These are phyloP conservation scores for Biscogniauxia mediterranea DNA, from an alignment of 2,329 filamentous ascomycete genomes.

Conservation along the genomic window DNA sequence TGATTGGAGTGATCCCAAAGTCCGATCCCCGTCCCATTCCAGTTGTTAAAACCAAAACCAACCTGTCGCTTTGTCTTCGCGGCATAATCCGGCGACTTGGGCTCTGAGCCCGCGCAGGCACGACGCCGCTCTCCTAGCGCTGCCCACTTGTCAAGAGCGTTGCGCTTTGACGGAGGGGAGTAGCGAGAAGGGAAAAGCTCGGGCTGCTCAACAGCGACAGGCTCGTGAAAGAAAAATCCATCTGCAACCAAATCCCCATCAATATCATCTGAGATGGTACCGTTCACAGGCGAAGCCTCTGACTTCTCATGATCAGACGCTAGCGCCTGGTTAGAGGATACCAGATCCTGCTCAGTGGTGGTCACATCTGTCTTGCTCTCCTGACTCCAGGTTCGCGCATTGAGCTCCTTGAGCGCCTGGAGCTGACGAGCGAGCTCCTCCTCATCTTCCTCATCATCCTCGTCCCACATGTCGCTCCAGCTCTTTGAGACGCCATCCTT, in stretches of 20 bases:
- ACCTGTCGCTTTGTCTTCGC: constrained; percentile 47
- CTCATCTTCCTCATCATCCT: constrained; percentile 82
- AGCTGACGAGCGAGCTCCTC: constrained; percentile 62
- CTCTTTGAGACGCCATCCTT: constrained; percentile 88
- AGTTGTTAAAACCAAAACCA: constrained; percentile 38
- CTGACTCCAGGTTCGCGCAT: constrained; percentile 76
- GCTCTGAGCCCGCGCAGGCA: constrained; percentile 55
- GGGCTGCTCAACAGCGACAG: constrained; percentile 40
- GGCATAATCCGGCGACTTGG: constrained; percentile 46
- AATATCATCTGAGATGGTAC: constrained; percentile 46
- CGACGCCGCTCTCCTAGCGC: constrained; percentile 82
- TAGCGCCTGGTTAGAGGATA: constrained; percentile 42
- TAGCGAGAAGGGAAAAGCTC: constrained; percentile 48
- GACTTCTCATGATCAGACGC: constrained; percentile 43
- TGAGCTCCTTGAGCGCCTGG: constrained; percentile 61
- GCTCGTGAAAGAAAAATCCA: constrained; percentile 72
- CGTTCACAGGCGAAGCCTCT: constrained; percentile 36
- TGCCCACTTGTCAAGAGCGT: constrained; percentile 78
- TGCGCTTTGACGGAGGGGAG: constrained; percentile 66
- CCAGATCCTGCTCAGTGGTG: constrained; percentile 37
- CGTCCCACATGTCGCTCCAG: constrained; percentile 98
- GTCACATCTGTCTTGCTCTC: constrained; percentile 57
- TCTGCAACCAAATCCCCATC: constrained; percentile 67
- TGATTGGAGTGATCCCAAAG: constrained; percentile 44
- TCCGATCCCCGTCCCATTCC: constrained; percentile 36